A percentile compares a stretch with the other conserved stretches of the same genome.
phyloP scores from a whole-genome alignment of 768 basidiomycete genomes.

The Phlegmacium glaucopus region DNA sequence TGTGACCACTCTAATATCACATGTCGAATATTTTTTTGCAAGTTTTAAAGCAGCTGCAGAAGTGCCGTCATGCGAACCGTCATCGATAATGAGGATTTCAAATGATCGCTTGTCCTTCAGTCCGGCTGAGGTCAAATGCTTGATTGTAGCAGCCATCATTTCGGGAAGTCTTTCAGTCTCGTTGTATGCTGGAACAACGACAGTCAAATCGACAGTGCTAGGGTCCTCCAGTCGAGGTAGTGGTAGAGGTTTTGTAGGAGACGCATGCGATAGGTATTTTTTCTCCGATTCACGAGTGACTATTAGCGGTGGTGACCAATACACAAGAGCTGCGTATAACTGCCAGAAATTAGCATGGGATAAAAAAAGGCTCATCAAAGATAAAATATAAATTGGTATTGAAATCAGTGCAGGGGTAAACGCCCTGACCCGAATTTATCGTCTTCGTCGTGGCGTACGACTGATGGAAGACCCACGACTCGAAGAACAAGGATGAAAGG shows the following conservation, averaged over 20 bases:
- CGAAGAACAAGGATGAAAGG: slow-evolving; percentile 95
- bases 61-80: slow-evolving; percentile 82
- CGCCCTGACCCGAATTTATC: slow-evolving; percentile 53
- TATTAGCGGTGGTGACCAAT: slow-evolving; percentile 73
- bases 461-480: slow-evolving; percentile 54
- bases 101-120: slow-evolving; percentile 47
- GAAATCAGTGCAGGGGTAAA: background rate
- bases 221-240: slow-evolving; percentile 55
- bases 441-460: slow-evolving; percentile 62
- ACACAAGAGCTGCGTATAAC: slow-evolving; percentile 67
- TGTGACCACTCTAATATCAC: slow-evolving; percentile 74
- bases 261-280: slow-evolving; percentile 57
- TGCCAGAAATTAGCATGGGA: slow-evolving; percentile 43
- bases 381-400: no score
- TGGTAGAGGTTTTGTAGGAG: slow-evolving; percentile 50
- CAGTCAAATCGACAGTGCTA: slow-evolving; percentile 64
- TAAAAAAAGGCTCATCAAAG: background rate
- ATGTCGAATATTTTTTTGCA: slow-evolving; percentile 49
- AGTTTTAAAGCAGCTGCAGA: slow-evolving; percentile 59
- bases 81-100: slow-evolving; percentile 88
- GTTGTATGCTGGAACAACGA: slow-evolving; percentile 92
- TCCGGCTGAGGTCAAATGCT: slow-evolving; percentile 47
- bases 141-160: slow-evolving; percentile 79
- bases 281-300: slow-evolving; percentile 63
- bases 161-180: slow-evolving; percentile 77